Evolutionary conservation across 1,284 basidiomycete species (phyloP).

Genomic region (Stereum hirsutum): DNA sequence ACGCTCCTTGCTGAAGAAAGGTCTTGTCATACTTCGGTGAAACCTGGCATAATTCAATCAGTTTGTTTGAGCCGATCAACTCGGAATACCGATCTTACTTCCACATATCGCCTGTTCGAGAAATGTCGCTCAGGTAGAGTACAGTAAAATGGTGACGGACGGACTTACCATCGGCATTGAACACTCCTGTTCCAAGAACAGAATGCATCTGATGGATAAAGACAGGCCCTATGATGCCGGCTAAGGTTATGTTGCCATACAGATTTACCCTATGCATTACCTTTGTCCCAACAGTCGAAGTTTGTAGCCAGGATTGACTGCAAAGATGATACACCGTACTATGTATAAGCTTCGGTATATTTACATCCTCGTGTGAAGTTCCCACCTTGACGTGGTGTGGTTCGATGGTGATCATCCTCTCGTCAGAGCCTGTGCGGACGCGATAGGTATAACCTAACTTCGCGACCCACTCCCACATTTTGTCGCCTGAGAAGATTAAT

Average conservation of each 20-base stretch:
- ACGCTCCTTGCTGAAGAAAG: slow-evolving; percentile 45
- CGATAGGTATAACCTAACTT: neutral
- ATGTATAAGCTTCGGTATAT: neutral
- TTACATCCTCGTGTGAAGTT: neutral
- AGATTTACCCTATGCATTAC: neutral
- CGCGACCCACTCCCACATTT: neutral
- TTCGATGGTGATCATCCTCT: neutral
- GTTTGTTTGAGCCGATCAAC: neutral
- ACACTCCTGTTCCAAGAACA: slow-evolving; percentile 46
- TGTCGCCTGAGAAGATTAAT: neutral
- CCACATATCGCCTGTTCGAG: slow-evolving; percentile 16
- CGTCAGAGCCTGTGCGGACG: neutral
- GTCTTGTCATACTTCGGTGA: slow-evolving; percentile 48
- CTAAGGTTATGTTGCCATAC: neutral
- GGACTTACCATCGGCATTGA: slow-evolving; percentile 45
- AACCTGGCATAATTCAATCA: slow-evolving; percentile 26
- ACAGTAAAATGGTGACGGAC: slow-evolving; percentile 4
- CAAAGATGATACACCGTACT: neutral
- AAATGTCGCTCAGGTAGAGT: neutral
- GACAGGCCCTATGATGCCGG: slow-evolving; percentile 2
- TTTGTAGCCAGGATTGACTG: slow-evolving; percentile 1
- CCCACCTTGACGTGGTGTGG: slow-evolving; percentile 8
- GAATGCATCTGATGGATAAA: slow-evolving; percentile 8
- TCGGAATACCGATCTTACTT: slow-evolving; percentile 11
- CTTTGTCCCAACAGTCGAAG: slow-evolving; percentile 1